Percentiles rank a stretch among this genome's conserved stretches.
Conservation (phyloP, 1,284 basidiomycete genomes). For the Chalciporus piperatoides region DNA sequence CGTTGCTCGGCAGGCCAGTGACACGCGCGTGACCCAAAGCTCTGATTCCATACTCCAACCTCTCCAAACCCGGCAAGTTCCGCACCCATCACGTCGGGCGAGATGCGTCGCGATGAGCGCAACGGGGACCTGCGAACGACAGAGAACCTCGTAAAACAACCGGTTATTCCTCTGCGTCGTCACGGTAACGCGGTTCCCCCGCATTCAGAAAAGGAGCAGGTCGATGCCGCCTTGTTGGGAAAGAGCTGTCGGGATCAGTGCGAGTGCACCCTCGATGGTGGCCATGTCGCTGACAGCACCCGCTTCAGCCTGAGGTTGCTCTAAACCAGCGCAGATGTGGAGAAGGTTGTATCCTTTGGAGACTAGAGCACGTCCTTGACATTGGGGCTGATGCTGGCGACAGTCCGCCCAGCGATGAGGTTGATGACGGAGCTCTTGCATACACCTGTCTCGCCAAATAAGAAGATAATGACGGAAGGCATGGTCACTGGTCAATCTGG, state of each 20-base stretch:
- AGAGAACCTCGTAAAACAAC: slow-evolving; percentile 35
- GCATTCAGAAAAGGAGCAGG: slow-evolving; percentile 38
- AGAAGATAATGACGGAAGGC: slow-evolving; percentile 25
- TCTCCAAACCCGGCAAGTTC: slow-evolving; percentile 21
- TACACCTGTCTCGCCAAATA: slow-evolving; percentile 19
- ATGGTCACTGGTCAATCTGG: slow-evolving; percentile 13
- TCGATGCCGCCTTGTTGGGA: slow-evolving; percentile 29
- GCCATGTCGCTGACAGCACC: slow-evolving; percentile 22
- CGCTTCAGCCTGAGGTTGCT: slow-evolving; percentile 32
- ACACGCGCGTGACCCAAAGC: slow-evolving; percentile 35
- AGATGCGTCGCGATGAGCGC: slow-evolving; percentile 36
- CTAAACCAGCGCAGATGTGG: slow-evolving; percentile 34
- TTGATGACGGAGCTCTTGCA: slow-evolving; percentile 15
- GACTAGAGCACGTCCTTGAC: slow-evolving; percentile 17
- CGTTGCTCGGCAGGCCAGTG: slow-evolving; percentile 25
- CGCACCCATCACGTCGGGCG: slow-evolving; percentile 29
- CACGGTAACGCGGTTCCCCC: slow-evolving; percentile 31
- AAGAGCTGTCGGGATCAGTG: slow-evolving; percentile 34
- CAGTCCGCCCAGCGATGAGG: slow-evolving; percentile 22
- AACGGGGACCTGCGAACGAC: slow-evolving; percentile 32
- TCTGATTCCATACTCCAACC: slow-evolving; percentile 24
- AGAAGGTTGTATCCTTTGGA: slow-evolving; percentile 28
- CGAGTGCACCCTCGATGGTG: slow-evolving; percentile 31
- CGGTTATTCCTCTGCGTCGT: slow-evolving; percentile 34
- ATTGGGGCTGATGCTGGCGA: slow-evolving; percentile 20